Base-by-base conservation (phyloP, 2,329 filamentous ascomycete genomes). In the Ascochyta viciae-villosae region DNA sequence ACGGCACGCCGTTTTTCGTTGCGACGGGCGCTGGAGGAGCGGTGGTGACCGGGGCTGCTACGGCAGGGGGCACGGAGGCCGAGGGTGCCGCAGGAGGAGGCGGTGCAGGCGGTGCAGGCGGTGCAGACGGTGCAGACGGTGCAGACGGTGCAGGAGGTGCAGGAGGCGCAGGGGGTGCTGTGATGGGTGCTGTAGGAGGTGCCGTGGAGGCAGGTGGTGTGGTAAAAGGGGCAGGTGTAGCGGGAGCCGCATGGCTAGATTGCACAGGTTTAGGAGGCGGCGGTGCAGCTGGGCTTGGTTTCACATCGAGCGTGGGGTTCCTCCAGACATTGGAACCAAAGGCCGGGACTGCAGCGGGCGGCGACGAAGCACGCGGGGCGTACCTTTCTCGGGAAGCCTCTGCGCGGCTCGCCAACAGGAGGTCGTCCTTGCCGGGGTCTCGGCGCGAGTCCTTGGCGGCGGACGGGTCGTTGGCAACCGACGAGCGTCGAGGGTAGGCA, bases 341-440 rank as follows among this genome's bases (percentile, higher is more conserved):
- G n/a, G 83, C 82, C 24, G 83, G 83, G 13, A 85, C 82, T 48
- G 82, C 81, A 58, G 82, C 81, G 26, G 81, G 82, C 34, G 83
- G 82, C 10, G 83, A 82, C 16, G 81, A 82, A 46, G 77, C 73
- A 50, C 80, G 78, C 43, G 77, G 76, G 35, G 74, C 76, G 66
- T 81, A 81, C 37, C 78, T 74, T 59, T 81, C 79, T 57, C 74
- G 72, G 2, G 78, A 79, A 7, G 77, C 74, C 55, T 82, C 80
- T 35, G 75, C 76, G 37, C 81, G 77, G 46, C 77, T 77, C 16
- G 78, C 77, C 23, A 79, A 63, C 44, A 80, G 74, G 45, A 78
- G 76, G 52, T 81, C 77, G 29, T 77, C 75, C 49, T 76, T 76
- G 49, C 79, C 77, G 9, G 75, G 70, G 24, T 81, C 77, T 39